Evolutionary conservation across 2,329 filamentous ascomycete genomes (phyloP), one percentile per base, ranked within the genome.

Genomic region (Zymoseptoria tritici): DNA sequence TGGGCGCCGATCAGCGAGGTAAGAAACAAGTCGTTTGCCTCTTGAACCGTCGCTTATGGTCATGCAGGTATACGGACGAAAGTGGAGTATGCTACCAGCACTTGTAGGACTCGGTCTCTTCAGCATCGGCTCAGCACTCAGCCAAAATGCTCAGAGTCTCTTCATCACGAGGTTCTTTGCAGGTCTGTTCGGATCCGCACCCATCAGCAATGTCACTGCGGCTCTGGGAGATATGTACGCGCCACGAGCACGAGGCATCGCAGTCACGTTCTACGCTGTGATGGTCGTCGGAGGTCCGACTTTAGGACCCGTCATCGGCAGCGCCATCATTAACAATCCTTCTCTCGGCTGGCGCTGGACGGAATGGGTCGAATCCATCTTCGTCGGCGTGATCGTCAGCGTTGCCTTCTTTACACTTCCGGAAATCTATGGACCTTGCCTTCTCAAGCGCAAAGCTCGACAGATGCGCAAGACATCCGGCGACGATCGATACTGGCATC

Each of bases 101-200:
- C 71, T 80, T 52, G 69, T 76, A 19, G 65, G 73, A 8, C 71
- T 80, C 11, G 76, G 68, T 0, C 60, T 80, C 9, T 80, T 81
- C 66, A 78, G 75, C 19, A 77, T 82, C 55, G 78, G 75, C 4
- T 75, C 76, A 1, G 79, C 77, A 2, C 72, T 66, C 9, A 76
- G 72, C 63, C 70, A 69, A 59, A 74, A 72, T 56, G 70, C 74
- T 1, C 65, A 68, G 3, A 68, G 69, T 1, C 61, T 79, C 6
- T 73, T 78, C 61, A 62, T 78, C 56, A 77, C 72, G 3, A 70
- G 78, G 2, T 80, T 79, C 67, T 77, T 80, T 60, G 74, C 64
- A 9, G 78, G 78, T 3, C 62, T 79, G 2, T 79, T 79, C 61
- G 78, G 73, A 0, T 75, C 74, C 1, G 74, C 75, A 2, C 76